Percentiles rank a stretch among this genome's conserved stretches.
These are phyloP conservation scores for Apiosordaria backusii DNA, from an alignment of 495 filamentous ascomycete species.

Conservation along the genomic window DNA sequence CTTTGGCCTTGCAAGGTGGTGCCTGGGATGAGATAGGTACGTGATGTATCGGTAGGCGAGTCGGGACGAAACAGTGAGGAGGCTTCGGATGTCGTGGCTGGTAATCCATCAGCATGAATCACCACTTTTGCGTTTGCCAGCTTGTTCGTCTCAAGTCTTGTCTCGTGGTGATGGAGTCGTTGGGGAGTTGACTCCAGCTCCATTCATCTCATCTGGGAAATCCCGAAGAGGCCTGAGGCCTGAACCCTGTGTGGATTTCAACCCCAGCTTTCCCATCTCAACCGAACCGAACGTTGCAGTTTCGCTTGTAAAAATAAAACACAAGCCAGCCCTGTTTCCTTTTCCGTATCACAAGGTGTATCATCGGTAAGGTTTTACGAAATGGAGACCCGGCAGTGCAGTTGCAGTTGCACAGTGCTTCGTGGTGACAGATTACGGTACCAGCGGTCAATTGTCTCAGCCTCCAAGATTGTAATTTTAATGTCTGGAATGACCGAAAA, in stretches of 20 bases:
- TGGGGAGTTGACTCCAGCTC: too few species aligned
- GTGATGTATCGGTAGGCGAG: neutral
- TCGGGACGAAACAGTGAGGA: constrained; percentile 2
- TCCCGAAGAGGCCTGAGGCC: neutral
- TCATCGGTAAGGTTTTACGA: too few species aligned
- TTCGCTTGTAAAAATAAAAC: neutral
- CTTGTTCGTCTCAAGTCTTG: neutral
- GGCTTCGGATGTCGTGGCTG: neutral
- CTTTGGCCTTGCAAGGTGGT: neutral
- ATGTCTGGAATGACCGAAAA: neutral
- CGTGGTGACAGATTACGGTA: too few species aligned
- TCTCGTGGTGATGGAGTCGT: neutral
- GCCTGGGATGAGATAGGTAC: neutral
- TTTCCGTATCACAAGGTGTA: neutral
- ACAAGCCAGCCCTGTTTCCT: neutral
- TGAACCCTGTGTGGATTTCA: neutral
- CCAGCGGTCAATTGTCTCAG: neutral
- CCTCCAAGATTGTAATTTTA: neutral
- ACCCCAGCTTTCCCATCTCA: neutral
- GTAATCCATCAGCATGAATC: neutral
- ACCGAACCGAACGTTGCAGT: neutral
- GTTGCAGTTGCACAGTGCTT: neutral
- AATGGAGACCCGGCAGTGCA: neutral
- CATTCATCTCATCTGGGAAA: neutral
- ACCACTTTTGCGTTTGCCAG: neutral